A percentile compares a stretch with the other conserved stretches of the same genome.
Conservation (phyloP, 768 basidiomycete species). For the Termitomyces sp. region DNA sequence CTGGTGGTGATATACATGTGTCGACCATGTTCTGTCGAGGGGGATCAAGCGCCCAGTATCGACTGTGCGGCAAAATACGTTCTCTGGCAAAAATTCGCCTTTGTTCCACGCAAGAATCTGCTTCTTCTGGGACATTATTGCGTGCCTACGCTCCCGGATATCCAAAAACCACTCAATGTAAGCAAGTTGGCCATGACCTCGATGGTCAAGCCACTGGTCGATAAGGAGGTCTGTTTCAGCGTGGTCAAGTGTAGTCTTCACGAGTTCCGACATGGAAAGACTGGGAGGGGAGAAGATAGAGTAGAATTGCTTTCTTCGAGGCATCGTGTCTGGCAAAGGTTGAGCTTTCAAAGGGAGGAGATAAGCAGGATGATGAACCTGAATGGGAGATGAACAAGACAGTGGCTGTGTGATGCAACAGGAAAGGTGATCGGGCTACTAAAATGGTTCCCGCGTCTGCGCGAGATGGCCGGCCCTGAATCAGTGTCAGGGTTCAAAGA, state of each 20-base stretch:
- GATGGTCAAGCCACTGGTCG: conserved; percentile 80
- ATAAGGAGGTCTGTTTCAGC: conserved; percentile 74
- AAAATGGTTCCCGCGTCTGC: conserved; percentile 15
- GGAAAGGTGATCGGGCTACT: conserved; percentile 16
- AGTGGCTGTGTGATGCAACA: conserved; percentile 13
- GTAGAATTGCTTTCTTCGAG: conserved; percentile 43
- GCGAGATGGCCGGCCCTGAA: conserved; percentile 29
- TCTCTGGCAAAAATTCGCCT: conserved; percentile 74
- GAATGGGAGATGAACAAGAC: conserved; percentile 2
- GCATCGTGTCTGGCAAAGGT: conserved; percentile 24
- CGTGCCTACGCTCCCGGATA: conserved; percentile 61
- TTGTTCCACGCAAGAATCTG: conserved; percentile 58
- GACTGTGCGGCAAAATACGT: conserved; percentile 74
- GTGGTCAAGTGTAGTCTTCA: conserved; percentile 73
- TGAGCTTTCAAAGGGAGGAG: background rate
- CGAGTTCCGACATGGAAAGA: conserved; percentile 72
- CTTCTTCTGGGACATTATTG: conserved; percentile 36
- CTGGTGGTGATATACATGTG: conserved; percentile 73
- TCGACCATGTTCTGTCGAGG: conserved; percentile 78
- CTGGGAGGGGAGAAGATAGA: conserved; percentile 62
- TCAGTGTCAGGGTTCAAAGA: background rate
- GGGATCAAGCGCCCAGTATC: conserved; percentile 76
- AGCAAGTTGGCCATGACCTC: conserved; percentile 51
- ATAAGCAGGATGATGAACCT: conserved; percentile 4
- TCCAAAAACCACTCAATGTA: conserved; percentile 76